phyloP scores from a whole-genome alignment of 1,284 basidiomycete genomes.

The Takashimella koratensis region DNA sequence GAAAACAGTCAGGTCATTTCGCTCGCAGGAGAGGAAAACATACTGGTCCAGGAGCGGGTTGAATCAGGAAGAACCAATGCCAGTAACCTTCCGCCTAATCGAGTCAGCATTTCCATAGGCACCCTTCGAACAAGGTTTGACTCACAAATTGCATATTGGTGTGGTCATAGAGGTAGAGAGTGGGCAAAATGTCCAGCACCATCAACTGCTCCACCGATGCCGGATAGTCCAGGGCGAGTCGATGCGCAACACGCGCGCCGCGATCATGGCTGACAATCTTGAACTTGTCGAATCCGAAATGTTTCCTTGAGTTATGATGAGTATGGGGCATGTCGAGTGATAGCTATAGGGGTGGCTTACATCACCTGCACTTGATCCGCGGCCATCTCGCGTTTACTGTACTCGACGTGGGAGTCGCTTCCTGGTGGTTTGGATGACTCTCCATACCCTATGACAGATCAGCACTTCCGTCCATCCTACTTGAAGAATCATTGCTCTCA shows the following conservation, averaged over 20 bases:
- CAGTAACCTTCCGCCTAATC: slow-evolving; percentile 31
- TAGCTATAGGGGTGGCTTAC: slow-evolving; percentile 15
- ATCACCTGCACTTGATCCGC: slow-evolving; percentile 45
- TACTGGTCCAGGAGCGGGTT: slow-evolving; percentile 40
- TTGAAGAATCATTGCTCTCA: slow-evolving; percentile 14
- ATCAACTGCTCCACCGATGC: slow-evolving; percentile 38
- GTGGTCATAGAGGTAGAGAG: slow-evolving; percentile 45
- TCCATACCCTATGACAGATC: slow-evolving; percentile 24
- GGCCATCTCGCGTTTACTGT: slow-evolving; percentile 49
- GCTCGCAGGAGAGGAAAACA: no score
- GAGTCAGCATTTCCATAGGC: neutral
- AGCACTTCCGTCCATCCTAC: neutral
- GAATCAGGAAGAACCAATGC: slow-evolving; percentile 51
- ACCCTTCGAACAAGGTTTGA: neutral
- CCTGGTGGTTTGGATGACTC: slow-evolving; percentile 30
- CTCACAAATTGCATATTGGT: slow-evolving; percentile 41
- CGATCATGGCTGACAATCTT: slow-evolving; percentile 46
- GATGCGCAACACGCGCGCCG: slow-evolving; percentile 49
- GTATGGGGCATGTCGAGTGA: neutral
- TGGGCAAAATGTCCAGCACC: slow-evolving; percentile 44
- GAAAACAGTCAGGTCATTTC: neutral
- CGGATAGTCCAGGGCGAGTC: slow-evolving; percentile 45
- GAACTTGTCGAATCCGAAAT: slow-evolving; percentile 34
- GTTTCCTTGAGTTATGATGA: slow-evolving; percentile 21
- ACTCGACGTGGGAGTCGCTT: slow-evolving; percentile 34